Evolutionary conservation across 139 green algal species (phyloP).

Genomic region (Pseudopediastrum boryanum): DNA sequence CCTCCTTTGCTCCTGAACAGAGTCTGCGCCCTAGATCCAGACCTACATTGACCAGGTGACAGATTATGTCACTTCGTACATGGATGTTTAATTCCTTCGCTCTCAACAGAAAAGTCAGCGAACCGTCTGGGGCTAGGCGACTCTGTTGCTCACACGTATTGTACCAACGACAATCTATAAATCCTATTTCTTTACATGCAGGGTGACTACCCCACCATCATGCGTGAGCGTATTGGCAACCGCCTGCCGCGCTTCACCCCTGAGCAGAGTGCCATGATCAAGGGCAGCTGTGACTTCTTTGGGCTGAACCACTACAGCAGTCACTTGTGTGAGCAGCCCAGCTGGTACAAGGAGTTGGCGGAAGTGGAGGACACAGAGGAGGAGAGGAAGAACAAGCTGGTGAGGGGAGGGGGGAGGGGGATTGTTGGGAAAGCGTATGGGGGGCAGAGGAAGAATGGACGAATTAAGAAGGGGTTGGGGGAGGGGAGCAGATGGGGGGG

Average conservation of each 20-base stretch:
- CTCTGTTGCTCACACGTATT: background rate
- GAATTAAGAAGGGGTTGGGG: no score
- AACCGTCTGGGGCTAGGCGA: background rate
- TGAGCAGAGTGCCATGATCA: conserved; percentile 33
- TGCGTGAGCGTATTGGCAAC: conserved; percentile 44
- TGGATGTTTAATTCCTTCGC: no score
- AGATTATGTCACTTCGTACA: no score
- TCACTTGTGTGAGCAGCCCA: conserved; percentile 37
- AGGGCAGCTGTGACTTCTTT: conserved; percentile 48
- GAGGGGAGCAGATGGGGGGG: no score
- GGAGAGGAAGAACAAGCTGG: conserved; percentile 30
- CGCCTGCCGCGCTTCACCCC: conserved; percentile 52
- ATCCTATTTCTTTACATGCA: no score
- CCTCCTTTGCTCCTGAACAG: no score
- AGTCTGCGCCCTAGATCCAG: no score
- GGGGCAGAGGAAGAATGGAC: no score
- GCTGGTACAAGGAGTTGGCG: conserved; percentile 42
- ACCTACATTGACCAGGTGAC: no score
- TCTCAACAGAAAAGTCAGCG: no score
- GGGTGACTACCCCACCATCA: conserved; percentile 52
- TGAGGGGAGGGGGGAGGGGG: background rate
- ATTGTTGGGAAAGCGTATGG: no score
- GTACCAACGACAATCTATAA: background rate
- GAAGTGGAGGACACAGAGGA: conserved; percentile 12
- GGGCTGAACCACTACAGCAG: conserved; percentile 64